These are phyloP conservation scores for Gossypium trilobum DNA, from an alignment of 441 rosid species.

Conservation along the genomic window DNA sequence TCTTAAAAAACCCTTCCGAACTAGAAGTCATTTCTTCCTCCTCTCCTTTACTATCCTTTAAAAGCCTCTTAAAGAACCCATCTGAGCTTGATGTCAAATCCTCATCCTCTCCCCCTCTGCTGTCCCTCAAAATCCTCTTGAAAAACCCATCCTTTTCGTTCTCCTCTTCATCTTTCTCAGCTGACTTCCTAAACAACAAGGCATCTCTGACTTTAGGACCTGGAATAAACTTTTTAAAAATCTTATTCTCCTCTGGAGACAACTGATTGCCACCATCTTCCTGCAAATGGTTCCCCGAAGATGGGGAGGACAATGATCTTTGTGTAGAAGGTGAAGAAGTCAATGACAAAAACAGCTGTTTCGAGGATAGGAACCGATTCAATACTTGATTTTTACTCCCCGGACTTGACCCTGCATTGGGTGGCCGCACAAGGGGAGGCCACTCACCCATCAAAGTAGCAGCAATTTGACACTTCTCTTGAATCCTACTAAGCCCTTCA, in stretches of 20 bases:
- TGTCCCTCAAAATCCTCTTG: conserved; percentile 64
- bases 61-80: conserved; percentile 78
- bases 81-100: conserved; percentile 67
- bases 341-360: conserved; percentile 76
- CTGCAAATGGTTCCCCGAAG: conserved; percentile 42
- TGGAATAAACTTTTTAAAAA: conserved; percentile 85
- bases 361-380: conserved; percentile 67
- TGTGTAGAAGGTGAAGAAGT: conserved; percentile 65
- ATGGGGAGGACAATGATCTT: conserved; percentile 58
- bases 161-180: conserved; percentile 83
- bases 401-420: conserved; percentile 39
- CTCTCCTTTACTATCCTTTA: conserved; percentile 62
- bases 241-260: conserved; percentile 67
- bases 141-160: conserved; percentile 85
- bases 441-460: conserved; percentile 96
- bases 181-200: conserved; percentile 81
- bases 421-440: conserved; percentile 63
- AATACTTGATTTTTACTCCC: conserved; percentile 90
- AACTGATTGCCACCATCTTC: conserved; percentile 54
- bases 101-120: conserved; percentile 63
- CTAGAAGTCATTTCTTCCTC: conserved; percentile 63
- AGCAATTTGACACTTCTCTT: conserved; percentile 93
- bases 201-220: conserved; percentile 92
- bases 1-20: conserved; percentile 76
- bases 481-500: conserved; percentile 89